Evolutionary conservation across 345 rosid species (phyloP), one percentile per base, ranked within the genome.

Genomic region (Excoecaria agallocha): DNA sequence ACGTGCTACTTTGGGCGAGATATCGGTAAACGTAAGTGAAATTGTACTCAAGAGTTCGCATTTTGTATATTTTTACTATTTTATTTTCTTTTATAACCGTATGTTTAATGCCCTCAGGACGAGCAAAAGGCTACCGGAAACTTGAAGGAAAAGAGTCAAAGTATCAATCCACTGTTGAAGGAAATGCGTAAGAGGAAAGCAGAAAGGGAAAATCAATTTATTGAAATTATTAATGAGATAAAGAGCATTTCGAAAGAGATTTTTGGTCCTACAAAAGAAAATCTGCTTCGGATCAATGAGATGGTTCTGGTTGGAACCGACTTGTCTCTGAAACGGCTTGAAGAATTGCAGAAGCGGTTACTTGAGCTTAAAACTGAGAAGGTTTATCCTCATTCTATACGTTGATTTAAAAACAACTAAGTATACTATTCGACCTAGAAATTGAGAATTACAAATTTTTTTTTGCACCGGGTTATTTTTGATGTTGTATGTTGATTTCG

Each of bases 321-420:
- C 72, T 75, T 93, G 82, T 90, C 99, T 61, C 64, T 89, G 74
- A 85, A 89, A 80, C 93, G 87, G 83, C 89, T 93, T 46, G 91
- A 93, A 61, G 97, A 91, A 74, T 81, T 93, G 69, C 87, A 93
- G 59, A 76, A 72, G 17, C 85, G 85, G 71, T 89, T 96, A 10
- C 87, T 77, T 46, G 82, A 80, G 55, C 97, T 91, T 79, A 90
- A 92, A 77, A 84, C 76, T 46, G 97, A 91, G 79, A 96, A 88
- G 98, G 98, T 91, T 72, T 12, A 12, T 57, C 55, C 17, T 17
- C 8, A 17, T 69, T 16, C 39, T 46, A 38, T 24, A 9, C 16
- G 12, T 55, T 52, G 43, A 45, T 38, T 13, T 8, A 20, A 45
- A 58, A 45, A 46, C 12, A 6, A 4, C 41, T 55, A 39, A 1